Percentiles rank a stretch among this genome's conserved stretches.
phyloP scores from a whole-genome alignment of 306 rosid genomes.

The Trifolium repens region DNA sequence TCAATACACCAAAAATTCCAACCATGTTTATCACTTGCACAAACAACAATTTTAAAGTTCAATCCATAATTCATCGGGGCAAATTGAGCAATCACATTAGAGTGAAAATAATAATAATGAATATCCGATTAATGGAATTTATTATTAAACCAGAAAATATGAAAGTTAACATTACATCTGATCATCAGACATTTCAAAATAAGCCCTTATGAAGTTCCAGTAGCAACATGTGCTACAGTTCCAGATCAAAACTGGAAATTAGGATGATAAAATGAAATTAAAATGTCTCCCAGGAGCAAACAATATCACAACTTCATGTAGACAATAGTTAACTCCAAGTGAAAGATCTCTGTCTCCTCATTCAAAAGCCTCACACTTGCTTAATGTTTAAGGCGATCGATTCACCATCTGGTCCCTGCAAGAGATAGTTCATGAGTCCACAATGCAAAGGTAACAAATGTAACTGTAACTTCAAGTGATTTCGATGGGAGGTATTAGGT shows the following conservation, averaged over 20 bases:
- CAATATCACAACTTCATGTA: constrained; percentile 42
- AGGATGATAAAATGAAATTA: no score
- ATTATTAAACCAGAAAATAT: neutral
- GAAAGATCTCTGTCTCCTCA: constrained; percentile 33
- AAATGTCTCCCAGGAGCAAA: constrained; percentile 24
- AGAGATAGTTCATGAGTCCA: neutral
- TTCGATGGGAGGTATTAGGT: neutral
- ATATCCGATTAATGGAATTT: neutral
- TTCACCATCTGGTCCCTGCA: constrained; percentile 54
- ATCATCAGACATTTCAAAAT: no score
- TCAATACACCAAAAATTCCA: no score
- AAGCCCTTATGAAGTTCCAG: no score
- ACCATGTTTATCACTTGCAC: neutral
- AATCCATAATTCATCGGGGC: neutral
- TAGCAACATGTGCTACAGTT: no score
- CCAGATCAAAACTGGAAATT: no score
- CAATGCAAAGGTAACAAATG: neutral
- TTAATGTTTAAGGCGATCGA: constrained; percentile 5
- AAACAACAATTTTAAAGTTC: neutral
- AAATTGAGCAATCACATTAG: neutral
- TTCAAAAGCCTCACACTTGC: constrained; percentile 33
- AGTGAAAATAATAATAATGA: neutral
- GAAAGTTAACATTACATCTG: no score
- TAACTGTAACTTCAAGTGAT: neutral
- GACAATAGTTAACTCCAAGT: constrained; percentile 21